Base-by-base conservation (phyloP, 1,284 basidiomycete species). In the Cutaneotrichosporon sp. region DNA sequence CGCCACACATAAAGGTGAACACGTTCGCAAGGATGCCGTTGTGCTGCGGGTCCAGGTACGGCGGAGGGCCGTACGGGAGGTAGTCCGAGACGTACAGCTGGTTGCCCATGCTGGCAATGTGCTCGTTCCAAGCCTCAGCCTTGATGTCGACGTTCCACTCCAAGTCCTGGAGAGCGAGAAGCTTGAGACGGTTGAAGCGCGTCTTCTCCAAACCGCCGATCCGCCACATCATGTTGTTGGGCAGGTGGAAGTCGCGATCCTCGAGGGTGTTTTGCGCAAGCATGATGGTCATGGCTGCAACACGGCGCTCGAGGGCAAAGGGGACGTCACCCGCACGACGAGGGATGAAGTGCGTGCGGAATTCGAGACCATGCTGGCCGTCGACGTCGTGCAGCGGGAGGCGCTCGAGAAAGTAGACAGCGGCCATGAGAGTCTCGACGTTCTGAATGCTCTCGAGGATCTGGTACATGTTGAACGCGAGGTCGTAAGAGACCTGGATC, bases 371-470 rank as follows among this genome's bases (percentile, higher is more conserved):
- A 20, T 34, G 34, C 30, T 44, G 23, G 23, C 48, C 48, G 35
- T 53, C 53, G 4, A 51, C 20, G 0, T 52, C 54, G 42, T 59
- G 57, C 9, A 59, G 37, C 20, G 53, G 49, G 8, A 59, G 40
- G n/a, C 44, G 41, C 30, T 59, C 51, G 7, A 59, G 39, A 33
- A 52, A 59, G 51, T 51, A 55, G 4, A 45, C 54, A 8, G 57
- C 57, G 1, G 53, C 53, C 8, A 59, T 26, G 45, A 59, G 40
- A 2, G 39, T 45, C 45, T 59, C 57, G 20, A 51, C 51, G 37
- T 49, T 39, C 33, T 46, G 36, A 21, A 49, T 38, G 4, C 41
- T 39, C 43, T 46, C 34, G 34, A 59, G 30, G 48, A 59, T 36
- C 15, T 52, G 38, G 33, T 37, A 46, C 34, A 59, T 39, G 36